A percentile compares a stretch with the other conserved stretches of the same genome.
Conservation (phyloP, 345 rosid genomes). For the Aurinia saxatilis region DNA sequence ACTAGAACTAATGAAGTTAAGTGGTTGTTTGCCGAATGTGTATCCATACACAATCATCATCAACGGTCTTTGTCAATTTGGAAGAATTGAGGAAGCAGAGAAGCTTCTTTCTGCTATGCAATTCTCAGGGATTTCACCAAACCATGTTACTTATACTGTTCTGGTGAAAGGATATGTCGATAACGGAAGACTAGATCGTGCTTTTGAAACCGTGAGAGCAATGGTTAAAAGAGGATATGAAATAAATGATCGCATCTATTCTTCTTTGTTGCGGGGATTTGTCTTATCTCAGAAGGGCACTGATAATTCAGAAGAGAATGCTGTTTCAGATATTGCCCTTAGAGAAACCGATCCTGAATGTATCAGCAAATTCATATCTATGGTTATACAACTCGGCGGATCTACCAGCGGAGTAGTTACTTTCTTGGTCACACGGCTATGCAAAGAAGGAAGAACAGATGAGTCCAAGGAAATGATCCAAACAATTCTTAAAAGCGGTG, state of each 20-base stretch:
- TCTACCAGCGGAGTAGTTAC: constrained; percentile 24
- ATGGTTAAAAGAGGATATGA: constrained; percentile 38
- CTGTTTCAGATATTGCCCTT: too few relatives aligned
- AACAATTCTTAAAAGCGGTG: constrained; percentile 14
- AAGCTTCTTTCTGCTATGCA: constrained; percentile 31
- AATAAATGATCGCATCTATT: constrained; percentile 28
- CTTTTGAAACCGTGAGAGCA: constrained; percentile 29
- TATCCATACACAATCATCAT: constrained; percentile 43
- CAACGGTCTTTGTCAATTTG: constrained; percentile 37
- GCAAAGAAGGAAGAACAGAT: constrained; percentile 31
- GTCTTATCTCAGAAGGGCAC: constrained; percentile 9
- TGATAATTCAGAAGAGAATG: not conserved
- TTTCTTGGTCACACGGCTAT: constrained; percentile 28
- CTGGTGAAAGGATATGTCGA: constrained; percentile 35
- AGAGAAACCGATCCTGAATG: constrained; percentile 30
- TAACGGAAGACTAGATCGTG: constrained; percentile 31
- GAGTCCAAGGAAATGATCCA: constrained; percentile 27
- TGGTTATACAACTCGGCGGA: constrained; percentile 30
- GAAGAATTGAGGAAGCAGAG: constrained; percentile 39
- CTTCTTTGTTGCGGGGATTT: constrained; percentile 30
- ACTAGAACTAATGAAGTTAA: constrained; percentile 34
- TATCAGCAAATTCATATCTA: constrained; percentile 20
- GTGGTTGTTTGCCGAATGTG: constrained; percentile 41
- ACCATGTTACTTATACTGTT: constrained; percentile 36
- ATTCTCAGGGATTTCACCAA: constrained; percentile 38